Conservation (phyloP, 2,329 filamentous ascomycete genomes). For the Metarhizium sp. region DNA sequence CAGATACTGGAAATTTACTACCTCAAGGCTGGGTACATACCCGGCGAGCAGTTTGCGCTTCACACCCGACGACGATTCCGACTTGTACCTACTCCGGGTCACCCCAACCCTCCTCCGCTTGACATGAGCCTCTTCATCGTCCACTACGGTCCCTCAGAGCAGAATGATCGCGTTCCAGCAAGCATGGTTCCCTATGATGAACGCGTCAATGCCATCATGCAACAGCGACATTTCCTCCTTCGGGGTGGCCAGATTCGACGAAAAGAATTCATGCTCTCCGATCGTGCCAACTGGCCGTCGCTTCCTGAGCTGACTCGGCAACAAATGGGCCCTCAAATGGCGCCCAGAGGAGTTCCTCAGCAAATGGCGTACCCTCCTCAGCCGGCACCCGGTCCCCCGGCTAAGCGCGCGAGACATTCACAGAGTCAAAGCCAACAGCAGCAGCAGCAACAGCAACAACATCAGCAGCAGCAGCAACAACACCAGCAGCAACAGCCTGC, state of each 20-base stretch:
- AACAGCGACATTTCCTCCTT: slow-evolving; percentile 55
- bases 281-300: slow-evolving; percentile 82
- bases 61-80: slow-evolving; percentile 83
- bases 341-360: slow-evolving; percentile 43
- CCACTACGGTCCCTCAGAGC: slow-evolving; percentile 75
- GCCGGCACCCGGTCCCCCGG: slow-evolving; percentile 37
- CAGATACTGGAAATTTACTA: slow-evolving; percentile 84
- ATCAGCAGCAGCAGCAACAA: not conserved
- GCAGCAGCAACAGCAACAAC: not conserved
- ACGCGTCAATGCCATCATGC: slow-evolving; percentile 50
- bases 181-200: slow-evolving; percentile 55
- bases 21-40: slow-evolving; percentile 71
- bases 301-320: slow-evolving; percentile 50
- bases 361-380: slow-evolving; percentile 54
- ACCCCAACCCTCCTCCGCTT: slow-evolving; percentile 58
- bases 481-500: slow-evolving; percentile 4
- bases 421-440: slow-evolving; percentile 29
- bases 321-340: slow-evolving; percentile 39
- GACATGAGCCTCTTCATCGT: slow-evolving; percentile 85
- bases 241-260: slow-evolving; percentile 72
- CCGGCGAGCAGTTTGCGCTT: slow-evolving; percentile 62
- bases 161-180: slow-evolving; percentile 61
- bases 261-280: slow-evolving; percentile 91
- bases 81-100: slow-evolving; percentile 62
- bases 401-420: slow-evolving; percentile 43